These are phyloP conservation scores for Myxozyma melibiosi DNA, from an alignment of 805 yeast species.

Conservation along the genomic window DNA sequence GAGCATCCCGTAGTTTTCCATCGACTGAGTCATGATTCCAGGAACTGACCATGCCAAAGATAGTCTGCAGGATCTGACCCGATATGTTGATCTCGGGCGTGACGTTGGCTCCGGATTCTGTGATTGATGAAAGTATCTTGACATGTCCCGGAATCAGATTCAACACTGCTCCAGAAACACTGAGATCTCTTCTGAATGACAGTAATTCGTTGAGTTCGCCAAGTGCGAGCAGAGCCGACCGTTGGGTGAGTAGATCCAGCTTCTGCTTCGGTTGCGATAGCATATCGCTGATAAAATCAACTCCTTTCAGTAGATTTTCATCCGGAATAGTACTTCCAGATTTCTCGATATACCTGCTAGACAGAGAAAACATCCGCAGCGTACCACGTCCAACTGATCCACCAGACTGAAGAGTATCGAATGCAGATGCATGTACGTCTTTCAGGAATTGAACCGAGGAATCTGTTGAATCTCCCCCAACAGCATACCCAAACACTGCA, in stretches of 20 bases:
- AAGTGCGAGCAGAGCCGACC: not conserved
- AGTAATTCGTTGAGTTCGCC: constrained; percentile 1
- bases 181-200: too few relatives aligned
- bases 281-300: not conserved
- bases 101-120: not conserved
- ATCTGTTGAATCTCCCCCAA: constrained; percentile 5
- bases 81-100: not conserved
- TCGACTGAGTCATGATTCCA: not conserved
- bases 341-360: not conserved
- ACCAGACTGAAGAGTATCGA: not conserved
- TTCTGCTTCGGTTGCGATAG: too few relatives aligned
- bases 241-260: not conserved
- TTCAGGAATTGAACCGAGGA: not conserved
- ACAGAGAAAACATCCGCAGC: not conserved
- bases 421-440: not conserved
- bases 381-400: not conserved
- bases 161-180: too few relatives aligned
- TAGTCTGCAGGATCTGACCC: constrained; percentile 1
- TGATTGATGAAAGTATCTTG: not conserved
- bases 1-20: not conserved
- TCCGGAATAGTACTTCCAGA: not conserved
- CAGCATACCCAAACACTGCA: constrained; percentile 9
- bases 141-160: not conserved
- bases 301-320: not conserved
- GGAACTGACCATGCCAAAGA: constrained; percentile 6